phyloP scores from a whole-genome alignment of 1,284 basidiomycete genomes.

The Austroboletus novae-zelandiae region DNA sequence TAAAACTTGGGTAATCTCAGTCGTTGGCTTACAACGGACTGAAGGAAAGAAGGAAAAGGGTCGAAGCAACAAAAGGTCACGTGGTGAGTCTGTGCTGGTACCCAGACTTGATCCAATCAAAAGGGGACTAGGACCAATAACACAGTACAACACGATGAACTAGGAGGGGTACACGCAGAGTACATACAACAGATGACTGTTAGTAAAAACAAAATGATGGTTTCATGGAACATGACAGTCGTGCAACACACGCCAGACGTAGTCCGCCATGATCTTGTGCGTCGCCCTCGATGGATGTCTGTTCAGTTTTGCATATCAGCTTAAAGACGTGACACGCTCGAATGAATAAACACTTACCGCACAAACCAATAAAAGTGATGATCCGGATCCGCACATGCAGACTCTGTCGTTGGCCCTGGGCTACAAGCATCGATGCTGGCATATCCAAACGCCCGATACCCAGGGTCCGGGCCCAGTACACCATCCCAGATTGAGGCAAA shows the following conservation, averaged over 20 bases:
- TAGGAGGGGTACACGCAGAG: too few species aligned
- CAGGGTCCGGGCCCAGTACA: constrained; percentile 40
- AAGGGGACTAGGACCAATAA: too few species aligned
- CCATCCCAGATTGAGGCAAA: constrained; percentile 46
- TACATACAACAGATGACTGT: too few species aligned
- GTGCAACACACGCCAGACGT: constrained; percentile 42
- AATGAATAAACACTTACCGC: constrained; percentile 34
- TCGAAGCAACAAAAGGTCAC: too few species aligned
- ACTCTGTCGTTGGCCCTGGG: constrained; percentile 30
- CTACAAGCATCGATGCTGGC: constrained; percentile 39
- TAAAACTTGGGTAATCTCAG: too few species aligned
- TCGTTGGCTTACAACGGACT: too few species aligned
- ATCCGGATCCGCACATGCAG: constrained; percentile 43
- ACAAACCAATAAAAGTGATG: constrained; percentile 51
- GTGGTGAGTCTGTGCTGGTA: too few species aligned
- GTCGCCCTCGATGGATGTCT: constrained; percentile 45
- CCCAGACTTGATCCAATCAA: too few species aligned
- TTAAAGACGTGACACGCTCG: not conserved
- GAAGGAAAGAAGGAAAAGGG: too few species aligned
- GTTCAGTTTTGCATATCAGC: not conserved
- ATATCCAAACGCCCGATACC: constrained; percentile 48
- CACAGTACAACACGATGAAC: too few species aligned
- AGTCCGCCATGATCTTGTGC: constrained; percentile 47
- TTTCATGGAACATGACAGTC: constrained; percentile 22
- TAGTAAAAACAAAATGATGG: not conserved